Evolutionary conservation across 495 filamentous ascomycete genomes (phyloP), one percentile per base, ranked within the genome.

Genomic region (Trichoderma orchidacearum): DNA sequence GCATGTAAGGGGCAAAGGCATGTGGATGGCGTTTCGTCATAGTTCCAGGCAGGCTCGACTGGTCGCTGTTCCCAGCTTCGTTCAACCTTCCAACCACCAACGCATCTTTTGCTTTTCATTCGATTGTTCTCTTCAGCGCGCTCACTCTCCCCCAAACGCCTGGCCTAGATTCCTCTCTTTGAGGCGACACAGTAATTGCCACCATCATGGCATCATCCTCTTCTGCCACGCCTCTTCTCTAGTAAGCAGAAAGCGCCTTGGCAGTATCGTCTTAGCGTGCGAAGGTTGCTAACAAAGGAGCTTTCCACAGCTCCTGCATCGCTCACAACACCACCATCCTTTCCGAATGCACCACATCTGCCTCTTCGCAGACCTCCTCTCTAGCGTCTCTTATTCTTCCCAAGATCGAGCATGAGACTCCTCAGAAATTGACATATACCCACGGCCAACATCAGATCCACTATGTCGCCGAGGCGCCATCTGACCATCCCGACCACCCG

Each of bases 361-460:
- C 91, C 35, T 81, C 84, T 21, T 82, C 85, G 25, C 78, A 85
- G 58, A 86, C 88, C 55, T 91, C 88, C 28, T 83, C 79, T 23
- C 87, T 97, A 61, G 89, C 92, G 63, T 91, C 90, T 59, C 78
- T 96, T 62, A 90, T 97, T 73, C 89, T 98, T 59, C 93, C 93
- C 56, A 96, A 96, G 65, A 96, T 98, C 78, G 71, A 72, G 59
- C 93, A 98, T 70, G 67, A 76, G 56, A 72, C 79, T 30, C 80
- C 91, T 6, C 85, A 92, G 66, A 96, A 96, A 68, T 82, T 95
- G 32, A 97, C 92, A 59, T 96, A 92, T 76, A 94, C 88, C 27
- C 89, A 95, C 69, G 85, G 90, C 67, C 75, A 82, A 41, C 83
- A 95, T 67, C 90, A 91, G 74, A 89, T 97, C 70, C 90, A 97